Percentiles rank a stretch among this genome's conserved stretches.
These are phyloP conservation scores for Fusarium lyarnte DNA, from an alignment of 2,329 filamentous ascomycete species.

Conservation along the genomic window DNA sequence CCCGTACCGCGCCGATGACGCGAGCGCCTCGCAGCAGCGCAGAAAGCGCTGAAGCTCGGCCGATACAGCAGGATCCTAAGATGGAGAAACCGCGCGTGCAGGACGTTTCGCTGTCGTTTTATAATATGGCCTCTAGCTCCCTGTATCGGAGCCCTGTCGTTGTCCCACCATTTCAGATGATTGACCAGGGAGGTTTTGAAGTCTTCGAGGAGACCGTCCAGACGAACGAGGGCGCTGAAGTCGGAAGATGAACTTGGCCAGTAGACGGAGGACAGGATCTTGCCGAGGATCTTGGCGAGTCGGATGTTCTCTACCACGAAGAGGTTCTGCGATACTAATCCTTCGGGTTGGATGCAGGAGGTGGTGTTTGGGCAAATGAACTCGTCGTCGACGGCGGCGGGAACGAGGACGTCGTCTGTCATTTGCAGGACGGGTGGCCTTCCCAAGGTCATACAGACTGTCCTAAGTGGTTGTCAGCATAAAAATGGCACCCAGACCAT, in stretches of 20 bases:
- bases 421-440: neutral
- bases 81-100: neutral
- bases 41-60: neutral
- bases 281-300: neutral
- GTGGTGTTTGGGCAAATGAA: rapidly evolving
- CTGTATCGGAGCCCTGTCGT: neutral
- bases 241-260: neutral
- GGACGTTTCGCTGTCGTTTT: neutral
- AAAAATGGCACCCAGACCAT: too few relatives aligned
- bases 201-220: neutral
- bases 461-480: neutral
- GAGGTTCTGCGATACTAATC: neutral
- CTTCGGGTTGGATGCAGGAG: neutral
- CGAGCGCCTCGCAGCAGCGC: neutral
- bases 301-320: neutral
- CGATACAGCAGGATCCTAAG: neutral
- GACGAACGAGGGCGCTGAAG: neutral
- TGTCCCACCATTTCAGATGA: neutral
- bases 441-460: neutral
- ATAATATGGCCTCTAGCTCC: rapidly evolving
- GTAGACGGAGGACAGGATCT: neutral
- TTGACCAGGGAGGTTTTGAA: rapidly evolving
- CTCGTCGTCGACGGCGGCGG: neutral
- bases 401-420: neutral
- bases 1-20: rapidly evolving